These are phyloP conservation scores for Fusarium anthophilum DNA, from an alignment of 2,329 filamentous ascomycete species.

Conservation along the genomic window DNA sequence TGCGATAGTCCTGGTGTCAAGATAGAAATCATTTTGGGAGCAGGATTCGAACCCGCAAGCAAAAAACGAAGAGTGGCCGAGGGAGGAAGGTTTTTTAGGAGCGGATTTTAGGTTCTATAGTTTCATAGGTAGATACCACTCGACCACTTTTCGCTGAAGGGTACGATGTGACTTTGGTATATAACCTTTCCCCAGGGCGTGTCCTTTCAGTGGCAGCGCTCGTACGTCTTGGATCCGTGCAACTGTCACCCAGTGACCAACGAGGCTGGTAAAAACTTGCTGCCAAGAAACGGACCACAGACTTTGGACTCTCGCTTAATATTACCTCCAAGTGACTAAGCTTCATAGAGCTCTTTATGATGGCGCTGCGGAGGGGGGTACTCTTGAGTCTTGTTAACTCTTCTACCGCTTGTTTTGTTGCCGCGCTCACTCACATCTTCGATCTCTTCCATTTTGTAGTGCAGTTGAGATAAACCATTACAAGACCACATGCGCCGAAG, in stretches of 20 bases:
- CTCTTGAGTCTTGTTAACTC: neutral
- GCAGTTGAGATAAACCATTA: neutral
- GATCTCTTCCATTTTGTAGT: neutral
- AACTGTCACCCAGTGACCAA: neutral
- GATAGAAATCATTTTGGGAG: rapidly evolving
- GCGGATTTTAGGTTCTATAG: neutral
- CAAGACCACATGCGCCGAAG: rapidly evolving
- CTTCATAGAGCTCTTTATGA: no score
- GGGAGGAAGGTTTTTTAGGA: neutral
- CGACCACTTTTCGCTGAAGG: conserved; percentile 13
- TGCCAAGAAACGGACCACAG: neutral
- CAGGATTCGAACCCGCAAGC: neutral
- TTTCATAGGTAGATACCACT: conserved; percentile 11
- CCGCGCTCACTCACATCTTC: rapidly evolving
- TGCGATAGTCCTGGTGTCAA: neutral
- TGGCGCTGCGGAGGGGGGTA: rapidly evolving
- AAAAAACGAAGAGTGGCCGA: conserved; percentile 14
- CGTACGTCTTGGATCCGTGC: neutral
- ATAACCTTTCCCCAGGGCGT: neutral
- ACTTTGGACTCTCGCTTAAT: neutral
- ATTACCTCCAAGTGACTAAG: neutral
- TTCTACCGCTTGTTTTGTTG: neutral
- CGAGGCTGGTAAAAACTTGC: no score
- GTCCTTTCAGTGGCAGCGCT: neutral
- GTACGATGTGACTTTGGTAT: neutral